phyloP scores from a whole-genome alignment of 768 basidiomycete species.

The Asterophora parasitica region DNA sequence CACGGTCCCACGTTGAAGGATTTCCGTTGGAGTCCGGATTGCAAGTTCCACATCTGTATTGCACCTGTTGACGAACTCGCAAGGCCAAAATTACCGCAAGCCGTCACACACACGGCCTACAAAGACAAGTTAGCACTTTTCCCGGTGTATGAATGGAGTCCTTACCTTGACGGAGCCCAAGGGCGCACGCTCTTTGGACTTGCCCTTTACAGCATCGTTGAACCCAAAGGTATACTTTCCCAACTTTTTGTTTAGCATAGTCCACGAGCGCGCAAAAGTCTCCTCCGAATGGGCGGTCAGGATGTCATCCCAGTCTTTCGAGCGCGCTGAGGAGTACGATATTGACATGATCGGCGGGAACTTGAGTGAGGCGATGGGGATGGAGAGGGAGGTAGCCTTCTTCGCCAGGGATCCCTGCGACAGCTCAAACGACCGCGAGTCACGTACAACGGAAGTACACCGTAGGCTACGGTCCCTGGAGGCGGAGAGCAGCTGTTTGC shows the following conservation, averaged over 20 bases:
- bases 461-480: slow-evolving; percentile 86
- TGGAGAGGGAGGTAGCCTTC: slow-evolving; percentile 73
- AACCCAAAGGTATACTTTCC: slow-evolving; percentile 73
- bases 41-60: slow-evolving; percentile 95
- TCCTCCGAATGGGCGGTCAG: slow-evolving; percentile 88
- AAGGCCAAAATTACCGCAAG: slow-evolving; percentile 94
- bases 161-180: slow-evolving; percentile 70
- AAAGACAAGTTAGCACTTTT: background rate
- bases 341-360: slow-evolving; percentile 76
- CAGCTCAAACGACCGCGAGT: slow-evolving; percentile 91
- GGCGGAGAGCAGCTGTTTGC: slow-evolving; percentile 87
- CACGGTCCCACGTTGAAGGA: slow-evolving; percentile 64
- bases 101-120: slow-evolving; percentile 82
- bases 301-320: slow-evolving; percentile 98
- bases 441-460: slow-evolving; percentile 89
- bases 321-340: slow-evolving; percentile 71
- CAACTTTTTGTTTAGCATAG: slow-evolving; percentile 71
- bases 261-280: slow-evolving; percentile 82
- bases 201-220: slow-evolving; percentile 43
- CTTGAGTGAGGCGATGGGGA: slow-evolving; percentile 79
- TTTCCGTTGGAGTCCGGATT: slow-evolving; percentile 84
- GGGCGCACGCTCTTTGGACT: slow-evolving; percentile 36
- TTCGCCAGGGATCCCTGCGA: slow-evolving; percentile 89
- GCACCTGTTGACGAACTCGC: slow-evolving; percentile 76
- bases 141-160: background rate